Evolutionary conservation across 257 asterid genomes (phyloP).

Genomic region (Nicotiana attenuata): DNA sequence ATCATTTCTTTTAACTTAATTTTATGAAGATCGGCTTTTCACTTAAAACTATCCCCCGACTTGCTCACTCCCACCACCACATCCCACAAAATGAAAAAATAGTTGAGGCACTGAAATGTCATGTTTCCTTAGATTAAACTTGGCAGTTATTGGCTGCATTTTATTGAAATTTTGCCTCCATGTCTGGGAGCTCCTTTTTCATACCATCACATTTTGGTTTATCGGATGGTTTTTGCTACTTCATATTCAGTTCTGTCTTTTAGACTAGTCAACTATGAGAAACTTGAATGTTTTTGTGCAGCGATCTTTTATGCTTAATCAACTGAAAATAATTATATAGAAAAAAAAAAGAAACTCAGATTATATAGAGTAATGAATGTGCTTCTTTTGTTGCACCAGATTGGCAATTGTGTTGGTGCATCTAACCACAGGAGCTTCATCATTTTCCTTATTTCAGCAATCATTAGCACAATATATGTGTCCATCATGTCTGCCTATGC

Average conservation of each 20-base stretch:
- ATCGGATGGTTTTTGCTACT: neutral
- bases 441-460: constrained; percentile 69
- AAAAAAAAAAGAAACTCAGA: neutral
- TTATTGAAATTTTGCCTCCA: neutral
- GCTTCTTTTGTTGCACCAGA: constrained; percentile 35
- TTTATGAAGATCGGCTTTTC: neutral
- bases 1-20: neutral
- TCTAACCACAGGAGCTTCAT: constrained; percentile 71
- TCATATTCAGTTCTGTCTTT: neutral
- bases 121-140: neutral
- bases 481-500: constrained; percentile 50
- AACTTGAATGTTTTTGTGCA: neutral
- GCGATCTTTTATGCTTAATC: neutral
- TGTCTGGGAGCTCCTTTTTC: neutral
- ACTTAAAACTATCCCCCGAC: neutral
- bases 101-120: neutral
- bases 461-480: constrained; percentile 52
- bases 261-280: neutral
- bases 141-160: neutral
- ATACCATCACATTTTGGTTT: neutral
- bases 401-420: constrained; percentile 89
- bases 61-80: neutral
- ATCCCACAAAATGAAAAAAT: neutral
- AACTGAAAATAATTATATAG: neutral
- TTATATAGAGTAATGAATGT: neutral